Base-by-base conservation (phyloP, 1,139 yeast species). In the Pichia sp. region DNA sequence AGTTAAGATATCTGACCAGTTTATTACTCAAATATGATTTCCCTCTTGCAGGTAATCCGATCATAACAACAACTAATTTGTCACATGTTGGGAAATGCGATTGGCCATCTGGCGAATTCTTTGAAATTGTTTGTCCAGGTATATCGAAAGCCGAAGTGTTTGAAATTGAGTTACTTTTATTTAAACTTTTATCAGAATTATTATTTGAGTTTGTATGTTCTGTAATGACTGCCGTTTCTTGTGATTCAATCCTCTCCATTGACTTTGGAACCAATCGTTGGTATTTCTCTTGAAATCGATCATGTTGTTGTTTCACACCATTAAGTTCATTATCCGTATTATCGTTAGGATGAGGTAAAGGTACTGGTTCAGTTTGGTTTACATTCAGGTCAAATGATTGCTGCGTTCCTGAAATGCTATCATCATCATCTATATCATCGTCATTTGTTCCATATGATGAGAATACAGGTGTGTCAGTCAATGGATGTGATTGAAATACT, bases 1-100 rank as follows among this genome's bases (percentile, higher is more conserved):
- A 89, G 67, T 89, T 89, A 59, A 90, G 70, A 63, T 85, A 89
- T 49, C 97, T 69, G 6, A 95, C 84, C 43, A 89, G 73, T 61
- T 89, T 90, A 65, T 88, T 89, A 46, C 96, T 87, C 56, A 89
- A 84, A 64, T 89, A 90, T 8, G 95, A 84, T 66, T 89, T 89
- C 7, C 97, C 97, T 45, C 96, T 42, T 20, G 59, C 59, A 0
- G 96, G 96, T 38, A 88, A 69, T 0, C 97, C 97, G 15, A 89
- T 95, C 96, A 88, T 87, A 25, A 92, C 95, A 56, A 90, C 88
- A 22, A 90, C 96, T 47, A 90, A 58, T 36, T 60, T 51, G 47
- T 62, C 66, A 35, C 53, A 54, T 7, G 45, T 41, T 4, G 59
- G 51, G 16, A 44, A 40, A 36, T 54, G 53, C 46, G 85, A 85